Evolutionary conservation across 2,329 filamentous ascomycete species (phyloP).

Genomic region (Stachybotrys chartarum): DNA sequence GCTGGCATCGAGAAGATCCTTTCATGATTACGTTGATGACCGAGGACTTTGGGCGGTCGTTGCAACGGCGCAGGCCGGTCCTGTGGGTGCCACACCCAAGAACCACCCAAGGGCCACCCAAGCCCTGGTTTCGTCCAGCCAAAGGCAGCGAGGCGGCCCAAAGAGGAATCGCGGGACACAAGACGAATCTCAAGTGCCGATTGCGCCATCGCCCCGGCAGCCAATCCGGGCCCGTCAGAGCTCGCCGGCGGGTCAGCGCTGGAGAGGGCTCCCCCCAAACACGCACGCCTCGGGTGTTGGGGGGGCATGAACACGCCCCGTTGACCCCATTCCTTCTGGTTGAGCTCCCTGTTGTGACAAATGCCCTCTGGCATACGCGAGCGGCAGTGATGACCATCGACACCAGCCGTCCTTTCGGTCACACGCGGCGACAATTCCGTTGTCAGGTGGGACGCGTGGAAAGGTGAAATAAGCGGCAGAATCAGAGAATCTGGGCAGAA

Average conservation of each 20-base stretch:
- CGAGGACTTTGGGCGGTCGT: neutral
- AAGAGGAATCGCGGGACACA: neutral
- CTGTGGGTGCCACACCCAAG: neutral
- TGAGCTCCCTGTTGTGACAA: neutral
- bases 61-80: neutral
- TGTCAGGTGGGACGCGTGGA: too few relatives aligned
- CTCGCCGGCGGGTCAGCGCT: neutral
- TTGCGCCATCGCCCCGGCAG: conserved; percentile 5
- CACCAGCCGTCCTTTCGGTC: too few relatives aligned
- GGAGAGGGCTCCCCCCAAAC: neutral
- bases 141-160: neutral
- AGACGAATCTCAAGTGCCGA: conserved; percentile 2
- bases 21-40: neutral
- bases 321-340: neutral
- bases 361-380: neutral
- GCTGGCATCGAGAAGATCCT: neutral
- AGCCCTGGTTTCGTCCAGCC: neutral
- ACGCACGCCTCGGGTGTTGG: neutral
- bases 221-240: conserved; percentile 1
- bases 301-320: neutral
- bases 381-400: too few relatives aligned
- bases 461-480: too few relatives aligned
- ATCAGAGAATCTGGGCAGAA: too few relatives aligned
- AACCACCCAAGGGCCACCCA: neutral
- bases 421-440: too few relatives aligned